These are phyloP conservation scores for Penicillium verrucosum DNA, from an alignment of 2,329 filamentous ascomycete species.

Conservation along the genomic window DNA sequence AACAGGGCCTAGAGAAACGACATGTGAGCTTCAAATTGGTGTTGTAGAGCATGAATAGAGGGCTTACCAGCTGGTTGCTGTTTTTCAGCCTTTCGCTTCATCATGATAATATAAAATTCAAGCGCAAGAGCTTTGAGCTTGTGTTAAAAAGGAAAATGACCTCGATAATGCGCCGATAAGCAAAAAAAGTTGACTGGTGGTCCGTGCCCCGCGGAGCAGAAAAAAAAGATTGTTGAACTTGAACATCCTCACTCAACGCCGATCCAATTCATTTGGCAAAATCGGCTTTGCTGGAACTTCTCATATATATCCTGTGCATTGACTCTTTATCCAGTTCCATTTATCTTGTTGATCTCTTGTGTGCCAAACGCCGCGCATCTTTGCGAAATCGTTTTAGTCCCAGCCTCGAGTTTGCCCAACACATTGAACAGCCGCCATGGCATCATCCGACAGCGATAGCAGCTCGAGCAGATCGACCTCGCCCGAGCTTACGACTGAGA, in stretches of 20 bases:
- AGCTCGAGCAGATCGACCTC: conserved; percentile 29
- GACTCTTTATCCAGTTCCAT: not conserved
- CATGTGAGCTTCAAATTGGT: conserved; percentile 11
- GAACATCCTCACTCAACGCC: conserved; percentile 15
- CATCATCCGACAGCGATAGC: conserved; percentile 26
- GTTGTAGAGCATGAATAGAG: not conserved
- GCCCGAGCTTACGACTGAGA: conserved; percentile 23
- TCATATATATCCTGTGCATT: not conserved
- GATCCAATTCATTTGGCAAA: conserved; percentile 6
- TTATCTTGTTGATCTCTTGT: not conserved
- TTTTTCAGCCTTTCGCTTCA: conserved; percentile 42
- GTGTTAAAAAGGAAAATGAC: not conserved
- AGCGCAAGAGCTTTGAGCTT: not conserved
- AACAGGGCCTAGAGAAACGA: conserved; percentile 30
- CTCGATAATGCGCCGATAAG: conserved; percentile 27
- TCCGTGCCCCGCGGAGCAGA: conserved; percentile 41
- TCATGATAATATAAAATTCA: conserved; percentile 13
- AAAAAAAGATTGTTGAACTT: conserved; percentile 34
- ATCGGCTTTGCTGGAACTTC: not conserved
- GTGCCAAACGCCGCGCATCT: not conserved
- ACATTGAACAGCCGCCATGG: conserved; percentile 17
- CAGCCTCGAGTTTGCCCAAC: not conserved
- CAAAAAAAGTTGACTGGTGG: conserved; percentile 33
- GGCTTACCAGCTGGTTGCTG: conserved; percentile 32
- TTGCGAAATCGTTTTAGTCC: conserved; percentile 1